A percentile compares a stretch with the other conserved stretches of the same genome.
Evolutionary conservation across 202 grass and related monocot genomes (phyloP).

Genomic region (Schoenoplectus tabernaemontani): DNA sequence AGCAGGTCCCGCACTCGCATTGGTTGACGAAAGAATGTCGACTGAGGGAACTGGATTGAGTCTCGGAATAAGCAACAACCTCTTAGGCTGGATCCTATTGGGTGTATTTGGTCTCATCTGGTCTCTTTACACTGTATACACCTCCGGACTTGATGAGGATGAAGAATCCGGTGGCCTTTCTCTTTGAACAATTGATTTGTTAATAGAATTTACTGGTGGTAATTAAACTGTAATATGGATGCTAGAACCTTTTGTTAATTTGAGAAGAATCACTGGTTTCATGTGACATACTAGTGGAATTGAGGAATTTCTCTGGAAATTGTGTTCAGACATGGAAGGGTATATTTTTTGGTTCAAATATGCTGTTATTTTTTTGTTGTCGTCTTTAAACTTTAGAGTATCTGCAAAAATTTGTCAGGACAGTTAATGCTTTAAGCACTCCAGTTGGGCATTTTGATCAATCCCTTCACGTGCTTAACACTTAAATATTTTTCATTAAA

Average conservation of each 20-base stretch:
- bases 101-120: slow-evolving; percentile 87
- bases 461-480: too few relatives aligned
- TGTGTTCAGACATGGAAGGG: background rate
- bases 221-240: slow-evolving; percentile 26
- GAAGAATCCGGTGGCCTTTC: slow-evolving; percentile 75
- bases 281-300: background rate
- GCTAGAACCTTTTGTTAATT: slow-evolving; percentile 16
- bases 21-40: slow-evolving; percentile 82
- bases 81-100: slow-evolving; percentile 74
- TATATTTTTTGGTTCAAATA: background rate
- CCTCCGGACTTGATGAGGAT: slow-evolving; percentile 73
- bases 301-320: background rate
- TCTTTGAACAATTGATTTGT: slow-evolving; percentile 33
- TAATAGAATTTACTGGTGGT: background rate
- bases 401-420: too few relatives aligned
- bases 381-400: too few relatives aligned
- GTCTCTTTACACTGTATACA: slow-evolving; percentile 82
- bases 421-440: too few relatives aligned
- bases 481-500: too few relatives aligned
- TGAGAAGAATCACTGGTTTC: background rate
- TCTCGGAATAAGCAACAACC: slow-evolving; percentile 86
- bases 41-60: slow-evolving; percentile 87
- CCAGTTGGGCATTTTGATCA: too few relatives aligned
- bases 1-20: slow-evolving; percentile 54
- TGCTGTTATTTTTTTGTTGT: too few relatives aligned